phyloP scores from a whole-genome alignment of 225 moss, liverwort and hornwort genomes.

The Sphagnum tenellum region DNA sequence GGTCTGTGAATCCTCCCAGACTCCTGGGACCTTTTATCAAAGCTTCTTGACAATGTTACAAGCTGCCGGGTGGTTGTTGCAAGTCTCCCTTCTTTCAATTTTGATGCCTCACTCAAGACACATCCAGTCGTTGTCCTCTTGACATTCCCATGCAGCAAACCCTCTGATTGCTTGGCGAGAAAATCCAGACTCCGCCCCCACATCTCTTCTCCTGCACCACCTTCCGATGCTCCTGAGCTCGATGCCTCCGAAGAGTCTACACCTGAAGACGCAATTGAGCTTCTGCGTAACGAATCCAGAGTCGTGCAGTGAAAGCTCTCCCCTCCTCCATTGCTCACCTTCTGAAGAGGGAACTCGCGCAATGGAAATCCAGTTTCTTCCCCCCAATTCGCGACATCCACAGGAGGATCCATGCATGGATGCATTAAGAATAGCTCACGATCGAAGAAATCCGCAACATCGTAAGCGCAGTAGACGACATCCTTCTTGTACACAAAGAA shows the following conservation, averaged over 20 bases:
- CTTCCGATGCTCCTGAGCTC: conserved; percentile 36
- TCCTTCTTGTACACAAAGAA: conserved; percentile 77
- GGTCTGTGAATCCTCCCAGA: conserved; percentile 46
- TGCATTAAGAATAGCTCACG: conserved; percentile 65
- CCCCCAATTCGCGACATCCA: conserved; percentile 34
- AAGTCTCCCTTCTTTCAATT: conserved; percentile 31
- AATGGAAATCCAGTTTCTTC: conserved; percentile 28
- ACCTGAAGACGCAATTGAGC: conserved; percentile 28
- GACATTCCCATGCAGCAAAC: conserved; percentile 25
- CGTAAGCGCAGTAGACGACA: conserved; percentile 70
- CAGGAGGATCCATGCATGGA: conserved; percentile 17
- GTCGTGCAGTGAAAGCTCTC: conserved; percentile 8
- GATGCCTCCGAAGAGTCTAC: conserved; percentile 40
- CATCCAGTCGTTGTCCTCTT: conserved; percentile 16
- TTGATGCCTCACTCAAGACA: conserved; percentile 43
- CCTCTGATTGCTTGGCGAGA: conserved; percentile 55
- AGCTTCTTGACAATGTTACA: conserved; percentile 10
- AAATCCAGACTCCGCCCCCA: conserved; percentile 87
- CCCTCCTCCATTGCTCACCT: conserved; percentile 22
- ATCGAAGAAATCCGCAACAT: conserved; percentile 89
- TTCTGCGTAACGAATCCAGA: conserved; percentile 29
- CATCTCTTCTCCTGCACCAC: conserved; percentile 35
- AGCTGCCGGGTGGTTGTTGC: conserved; percentile 17
- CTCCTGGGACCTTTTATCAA: conserved; percentile 16
- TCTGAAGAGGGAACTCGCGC: conserved; percentile 6